Evolutionary conservation across 2,329 filamentous ascomycete genomes (phyloP).

Genomic region (Diatrype stigma): DNA sequence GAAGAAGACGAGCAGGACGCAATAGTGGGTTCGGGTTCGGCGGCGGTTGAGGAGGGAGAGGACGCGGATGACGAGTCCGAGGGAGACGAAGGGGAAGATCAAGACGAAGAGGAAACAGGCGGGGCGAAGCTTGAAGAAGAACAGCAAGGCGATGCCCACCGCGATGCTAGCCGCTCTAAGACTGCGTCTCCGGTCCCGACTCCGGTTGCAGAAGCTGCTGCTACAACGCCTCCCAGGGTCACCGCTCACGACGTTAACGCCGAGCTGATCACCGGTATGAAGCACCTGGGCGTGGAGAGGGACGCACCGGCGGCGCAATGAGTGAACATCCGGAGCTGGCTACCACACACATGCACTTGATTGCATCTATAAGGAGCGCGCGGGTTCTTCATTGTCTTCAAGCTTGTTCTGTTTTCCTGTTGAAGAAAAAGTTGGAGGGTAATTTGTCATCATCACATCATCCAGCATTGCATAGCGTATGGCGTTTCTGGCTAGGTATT

Average conservation of each 20-base stretch:
- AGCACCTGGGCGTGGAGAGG: slow-evolving; percentile 45
- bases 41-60: slow-evolving; percentile 32
- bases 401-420: too few relatives aligned
- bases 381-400: too few relatives aligned
- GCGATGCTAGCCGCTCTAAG: too few relatives aligned
- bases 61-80: slow-evolving; percentile 30
- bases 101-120: slow-evolving; percentile 35
- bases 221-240: slow-evolving; percentile 12
- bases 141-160: too few relatives aligned
- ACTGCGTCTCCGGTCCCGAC: too few relatives aligned
- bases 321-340: neutral
- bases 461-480: slow-evolving; percentile 13
- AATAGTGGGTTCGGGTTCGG: too few relatives aligned
- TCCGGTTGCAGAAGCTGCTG: too few relatives aligned
- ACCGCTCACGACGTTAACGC: slow-evolving; percentile 45
- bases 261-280: slow-evolving; percentile 57
- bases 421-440: too few relatives aligned
- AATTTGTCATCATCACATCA: too few relatives aligned
- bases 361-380: too few relatives aligned
- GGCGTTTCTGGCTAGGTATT: slow-evolving; percentile 10
- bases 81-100: slow-evolving; percentile 23
- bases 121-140: slow-evolving; percentile 33
- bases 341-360: too few relatives aligned
- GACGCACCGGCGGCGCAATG: neutral
- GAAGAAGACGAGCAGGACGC: slow-evolving; percentile 40